Evolutionary conservation across 2,329 filamentous ascomycete genomes (phyloP), one percentile per base, ranked within the genome.

Genomic region (Phialemonium atrogriseum): DNA sequence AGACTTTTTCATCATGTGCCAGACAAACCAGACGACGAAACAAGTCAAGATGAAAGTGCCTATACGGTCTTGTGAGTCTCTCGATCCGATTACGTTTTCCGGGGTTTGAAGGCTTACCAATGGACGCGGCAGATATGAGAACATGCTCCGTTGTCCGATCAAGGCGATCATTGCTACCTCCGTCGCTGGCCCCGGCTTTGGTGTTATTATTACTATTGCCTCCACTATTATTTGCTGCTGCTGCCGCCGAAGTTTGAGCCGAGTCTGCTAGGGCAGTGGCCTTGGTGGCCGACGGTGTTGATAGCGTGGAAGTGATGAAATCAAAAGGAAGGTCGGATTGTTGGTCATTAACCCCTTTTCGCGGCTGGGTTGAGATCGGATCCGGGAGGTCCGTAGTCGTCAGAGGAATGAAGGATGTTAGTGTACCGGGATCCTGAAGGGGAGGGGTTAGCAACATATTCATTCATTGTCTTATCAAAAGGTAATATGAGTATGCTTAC

Each of bases 41-140:
- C 57, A 62, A 7, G 66, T 36, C 17, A 66, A 44, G 13, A 70
- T 58, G 30, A 67, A 64, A 5, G 54, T 56, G 17, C 60, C 67
- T 66, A 9, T 14, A 10, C 0, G 7, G 7, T n/a, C n/a, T n/a
- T n/a, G n/a, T n/a, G n/a, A n/a, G n/a, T n/a, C n/a, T n/a, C n/a
- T n/a, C n/a, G n/a, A n/a, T n/a, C n/a, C n/a, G n/a, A n/a, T n/a
- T n/a, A n/a, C n/a, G n/a, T n/a, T n/a, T n/a, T n/a, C n/a, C n/a
- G n/a, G n/a, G n/a, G n/a, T n/a, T n/a, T n/a, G n/a, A n/a, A n/a
- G n/a, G 25, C 48, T 32, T 41, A 57, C 54, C 52, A 32, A 56
- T 57, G 2, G 54, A 58, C 2, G 54, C 54, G 20, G 47, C 45
- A 3, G 52, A 52, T 20, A 58, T 52, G 25, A 57, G 31, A 5